These are phyloP conservation scores for Melaleuca quinquenervia DNA, from an alignment of 345 rosid genomes.

Conservation along the genomic window DNA sequence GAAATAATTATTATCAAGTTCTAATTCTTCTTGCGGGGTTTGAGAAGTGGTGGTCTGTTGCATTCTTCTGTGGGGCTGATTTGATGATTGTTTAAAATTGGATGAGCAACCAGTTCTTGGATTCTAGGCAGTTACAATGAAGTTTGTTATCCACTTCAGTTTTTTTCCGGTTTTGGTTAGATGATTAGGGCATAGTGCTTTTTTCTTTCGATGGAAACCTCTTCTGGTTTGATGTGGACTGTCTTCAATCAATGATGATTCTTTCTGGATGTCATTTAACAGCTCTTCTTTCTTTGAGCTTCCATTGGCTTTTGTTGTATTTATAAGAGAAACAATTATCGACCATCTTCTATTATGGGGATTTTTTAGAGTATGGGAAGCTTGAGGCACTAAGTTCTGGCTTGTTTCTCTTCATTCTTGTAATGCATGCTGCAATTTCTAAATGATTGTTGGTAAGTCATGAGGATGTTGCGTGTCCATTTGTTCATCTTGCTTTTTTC, in stretches of 20 bases:
- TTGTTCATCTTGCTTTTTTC: neutral
- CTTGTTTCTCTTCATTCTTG: neutral
- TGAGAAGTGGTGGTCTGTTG: neutral
- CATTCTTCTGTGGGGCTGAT: neutral
- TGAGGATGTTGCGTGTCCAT: neutral
- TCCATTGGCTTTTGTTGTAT: neutral
- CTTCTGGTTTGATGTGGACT: neutral
- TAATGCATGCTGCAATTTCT: neutral
- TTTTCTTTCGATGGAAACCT: neutral
- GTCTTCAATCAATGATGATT: neutral
- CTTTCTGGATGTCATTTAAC: neutral
- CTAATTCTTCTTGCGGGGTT: neutral
- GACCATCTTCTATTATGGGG: neutral
- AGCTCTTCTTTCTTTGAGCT: neutral
- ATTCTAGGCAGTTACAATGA: neutral
- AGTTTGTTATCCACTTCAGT: neutral
- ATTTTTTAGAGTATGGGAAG: neutral
- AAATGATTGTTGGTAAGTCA: neutral
- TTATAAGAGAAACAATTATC: neutral
- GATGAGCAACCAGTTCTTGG: neutral
- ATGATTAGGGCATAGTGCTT: neutral
- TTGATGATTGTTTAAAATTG: neutral
- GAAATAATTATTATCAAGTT: neutral
- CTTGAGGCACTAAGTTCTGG: neutral
- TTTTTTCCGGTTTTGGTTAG: neutral